Base-by-base conservation (phyloP, 1,284 basidiomycete genomes). In the Rhodofomes roseus region DNA sequence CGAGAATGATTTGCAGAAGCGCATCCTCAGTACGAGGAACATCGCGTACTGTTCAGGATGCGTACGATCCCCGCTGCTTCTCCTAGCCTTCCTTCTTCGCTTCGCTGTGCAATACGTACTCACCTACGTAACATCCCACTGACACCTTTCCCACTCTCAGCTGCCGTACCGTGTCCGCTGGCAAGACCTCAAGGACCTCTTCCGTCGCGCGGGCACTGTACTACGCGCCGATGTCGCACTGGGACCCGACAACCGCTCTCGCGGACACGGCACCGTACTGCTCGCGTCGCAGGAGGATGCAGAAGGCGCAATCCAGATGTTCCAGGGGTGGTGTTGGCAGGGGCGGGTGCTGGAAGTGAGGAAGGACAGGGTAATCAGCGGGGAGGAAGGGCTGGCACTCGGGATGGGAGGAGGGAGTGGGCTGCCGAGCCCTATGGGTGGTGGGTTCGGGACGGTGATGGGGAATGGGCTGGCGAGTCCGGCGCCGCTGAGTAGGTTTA, bases 171-270 rank as follows among this genome's bases (percentile, higher is more conserved):
- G 93, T 64, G 93, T 95, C 31, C 87, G 93, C 64, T 98, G 95
- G 95, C 95, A 98, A 77, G 96, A 99, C 76, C 85, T 99, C 65
- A 98, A 99, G 71, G 96, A 98, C 73, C 85, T 98, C 54, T 98
- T 98, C 74, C 88, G 96, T 54, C 90, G 93, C 65, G 92, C 95
- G 1, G 96, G 96, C 52, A 96, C 95, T 0, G 95, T 99, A 57
- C 82, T 98, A 22, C 87, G 96, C 37, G 96, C 96, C 7, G 96
- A 98, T 70, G 94, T 97, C 55, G 92, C 92, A 14, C 82, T 97
- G 1, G 93, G 93, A 1, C 92, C 92, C 1, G 95, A 97, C 71
- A 96, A 96, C 69, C 82, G 95, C 66, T 94, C 91, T 59, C 83
- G 94, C 59, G 96, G 96, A 0, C 95, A 95, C 70, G 96, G 96